Evolutionary conservation across 371 early-diverging fungal genomes (phyloP), one percentile per base, ranked within the genome.

Genomic region (Dichotomocladium elegans): DNA sequence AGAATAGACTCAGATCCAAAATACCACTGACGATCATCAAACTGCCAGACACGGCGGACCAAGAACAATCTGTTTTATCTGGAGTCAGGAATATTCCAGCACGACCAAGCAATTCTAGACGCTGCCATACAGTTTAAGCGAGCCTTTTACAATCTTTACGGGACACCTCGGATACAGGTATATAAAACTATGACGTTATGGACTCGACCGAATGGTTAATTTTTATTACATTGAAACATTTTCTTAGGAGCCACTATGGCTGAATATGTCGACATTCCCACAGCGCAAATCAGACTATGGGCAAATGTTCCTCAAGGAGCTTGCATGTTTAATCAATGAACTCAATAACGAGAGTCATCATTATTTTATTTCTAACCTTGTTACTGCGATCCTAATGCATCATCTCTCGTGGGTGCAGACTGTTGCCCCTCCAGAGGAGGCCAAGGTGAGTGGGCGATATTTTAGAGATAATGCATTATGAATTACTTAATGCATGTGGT

Each of bases 361-460:
- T 44, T 71, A 63, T 42, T 72, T 81, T 4, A 66, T 85, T 3
- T 81, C 83, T 1, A 79, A 77, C 2, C 56, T 79, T 41, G 57
- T 85, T 11, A 77, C 86, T 2, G 73, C 75, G 3, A 79, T 83
- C 1, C 51, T 85, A 24, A 71, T 72, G 53, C 70, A 82, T 46
- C 86, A 85, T 56, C 49, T 82, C 5, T 80, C 83, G 6, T 85
- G 86, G 86, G 83, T 85, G 6, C 79, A 81, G 26, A 83, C 82
- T 0, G 78, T 85, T 2, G 77, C 77, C 9, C 84, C 84, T 12
- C 70, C 71, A 12, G 74, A 79, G 44, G 68, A 60, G 30, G 58
- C 64, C 37, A 52, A 41, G 41, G 72, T 70, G 61, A 57, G 57
- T 50, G 11, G 35, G 34, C 15, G 15, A n/a, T n/a, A n/a, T n/a